phyloP scores from a whole-genome alignment of 352 stramenopile species.

The Globisporangium cylindrosporum region DNA sequence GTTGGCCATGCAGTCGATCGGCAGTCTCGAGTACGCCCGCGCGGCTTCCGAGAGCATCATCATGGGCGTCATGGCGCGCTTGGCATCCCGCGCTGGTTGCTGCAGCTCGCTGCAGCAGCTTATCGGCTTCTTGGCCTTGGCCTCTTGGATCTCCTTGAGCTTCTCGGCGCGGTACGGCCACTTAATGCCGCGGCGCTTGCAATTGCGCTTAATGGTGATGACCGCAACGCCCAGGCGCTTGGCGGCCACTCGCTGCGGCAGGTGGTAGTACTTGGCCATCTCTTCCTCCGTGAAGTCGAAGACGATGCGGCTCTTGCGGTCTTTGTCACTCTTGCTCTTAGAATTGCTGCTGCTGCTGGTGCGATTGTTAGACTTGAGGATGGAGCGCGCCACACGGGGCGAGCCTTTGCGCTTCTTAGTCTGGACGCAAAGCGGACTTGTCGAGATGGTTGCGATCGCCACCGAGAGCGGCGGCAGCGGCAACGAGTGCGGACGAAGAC shows the following conservation, averaged over 20 bases:
- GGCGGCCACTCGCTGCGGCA: conserved; percentile 51
- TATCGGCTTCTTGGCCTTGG: conserved; percentile 8
- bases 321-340: conserved; percentile 23
- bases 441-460: not conserved
- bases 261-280: conserved; percentile 52
- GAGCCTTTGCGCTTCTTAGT: not conserved
- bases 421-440: conserved; percentile 3
- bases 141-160: conserved; percentile 40
- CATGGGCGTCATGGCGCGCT: conserved; percentile 4
- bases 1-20: conserved; percentile 34
- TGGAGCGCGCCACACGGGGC: conserved; percentile 8
- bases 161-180: conserved; percentile 58
- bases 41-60: conserved; percentile 33
- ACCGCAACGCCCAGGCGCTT: conserved; percentile 53
- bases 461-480: conserved; percentile 10
- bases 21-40: conserved; percentile 36
- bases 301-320: conserved; percentile 46
- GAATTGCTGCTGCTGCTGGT: not conserved
- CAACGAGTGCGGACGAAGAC: not conserved
- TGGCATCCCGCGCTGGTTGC: conserved; percentile 19
- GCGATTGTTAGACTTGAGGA: not conserved
- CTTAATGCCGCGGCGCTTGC: conserved; percentile 51
- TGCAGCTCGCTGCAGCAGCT: not conserved
- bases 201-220: conserved; percentile 63
- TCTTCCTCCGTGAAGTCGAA: conserved; percentile 56